Percentiles rank a stretch among this genome's conserved stretches.
phyloP scores from a whole-genome alignment of 495 filamentous ascomycete species.

The Cairneyella variabilis region DNA sequence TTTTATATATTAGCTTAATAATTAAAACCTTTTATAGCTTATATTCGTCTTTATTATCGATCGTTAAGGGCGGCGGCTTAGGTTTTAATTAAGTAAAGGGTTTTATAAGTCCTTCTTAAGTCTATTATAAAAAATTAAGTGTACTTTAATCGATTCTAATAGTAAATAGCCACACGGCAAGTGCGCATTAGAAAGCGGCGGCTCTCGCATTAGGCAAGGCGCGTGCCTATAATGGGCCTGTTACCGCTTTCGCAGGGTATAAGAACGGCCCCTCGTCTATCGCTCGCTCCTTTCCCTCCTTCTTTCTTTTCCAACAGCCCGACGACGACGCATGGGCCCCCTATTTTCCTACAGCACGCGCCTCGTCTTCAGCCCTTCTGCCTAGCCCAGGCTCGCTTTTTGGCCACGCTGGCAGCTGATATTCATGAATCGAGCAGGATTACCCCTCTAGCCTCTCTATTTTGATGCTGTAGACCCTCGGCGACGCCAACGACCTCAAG shows the following conservation, averaged over 20 bases:
- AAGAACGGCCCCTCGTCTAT: background rate
- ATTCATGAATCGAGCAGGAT: background rate
- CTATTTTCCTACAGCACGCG: background rate
- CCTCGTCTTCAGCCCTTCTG: background rate
- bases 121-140: too few species aligned
- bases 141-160: too few species aligned
- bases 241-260: background rate
- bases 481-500: too few species aligned
- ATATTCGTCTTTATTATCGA: too few species aligned
- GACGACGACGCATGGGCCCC: background rate
- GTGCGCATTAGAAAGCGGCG: background rate
- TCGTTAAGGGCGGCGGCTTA: too few species aligned
- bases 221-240: background rate
- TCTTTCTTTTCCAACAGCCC: background rate
- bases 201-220: background rate
- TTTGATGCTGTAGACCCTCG: too few species aligned
- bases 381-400: background rate
- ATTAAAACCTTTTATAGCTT: too few species aligned
- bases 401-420: background rate
- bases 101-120: too few species aligned
- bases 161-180: background rate
- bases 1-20: too few species aligned
- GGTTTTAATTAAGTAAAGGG: too few species aligned
- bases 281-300: background rate
- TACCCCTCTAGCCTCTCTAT: too few species aligned